Evolutionary conservation across 441 rosid species (phyloP), one percentile per base, ranked within the genome.

Genomic region (Adansonia madagascariensis): DNA sequence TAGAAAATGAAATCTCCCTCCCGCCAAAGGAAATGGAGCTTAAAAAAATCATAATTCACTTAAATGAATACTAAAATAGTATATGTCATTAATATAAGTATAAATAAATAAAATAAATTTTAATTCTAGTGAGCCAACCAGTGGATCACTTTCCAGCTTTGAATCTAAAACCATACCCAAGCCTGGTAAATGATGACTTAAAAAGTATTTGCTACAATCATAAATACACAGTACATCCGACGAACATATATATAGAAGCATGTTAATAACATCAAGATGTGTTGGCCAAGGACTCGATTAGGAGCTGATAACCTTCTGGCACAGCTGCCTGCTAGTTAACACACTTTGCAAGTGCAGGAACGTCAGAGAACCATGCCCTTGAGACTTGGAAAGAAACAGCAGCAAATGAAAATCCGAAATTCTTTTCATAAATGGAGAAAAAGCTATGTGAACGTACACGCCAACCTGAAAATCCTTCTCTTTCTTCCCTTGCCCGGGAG

Each of bases 401-500:
- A 94, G 83, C 81, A 94, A 85, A 80, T 94, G 98, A 68, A 93
- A 94, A 81, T 94, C 98, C 3, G 98, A 89, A n/a, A 94, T 90
- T 65, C 90, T 80, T 86, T 91, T 92, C 84, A 91, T 95, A 31
- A 90, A 85, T 18, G 95, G 91, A 64, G 27, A 24, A 24, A 24
- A 24, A 24, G 27, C 27, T 24, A 24, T 24, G 27, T 24, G 27
- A 24, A 24, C 0, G 27, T 24, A 24, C 27, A 24, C 27, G 27
- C 27, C 27, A 24, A 24, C 27, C 27, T 24, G 27, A 24, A 24
- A 24, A 24, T 24, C 27, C 27, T 24, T 24, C 27, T 24, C 27
- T 24, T 24, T 24, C 27, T 24, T 24, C 27, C 27, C 27, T 24
- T 24, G 27, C 27, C 27, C 27, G 27, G 27, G 27, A 24, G 27